A percentile compares a stretch with the other conserved stretches of the same genome.
Conservation (phyloP, 352 stramenopile genomes). For the Pythium plurisporium region DNA sequence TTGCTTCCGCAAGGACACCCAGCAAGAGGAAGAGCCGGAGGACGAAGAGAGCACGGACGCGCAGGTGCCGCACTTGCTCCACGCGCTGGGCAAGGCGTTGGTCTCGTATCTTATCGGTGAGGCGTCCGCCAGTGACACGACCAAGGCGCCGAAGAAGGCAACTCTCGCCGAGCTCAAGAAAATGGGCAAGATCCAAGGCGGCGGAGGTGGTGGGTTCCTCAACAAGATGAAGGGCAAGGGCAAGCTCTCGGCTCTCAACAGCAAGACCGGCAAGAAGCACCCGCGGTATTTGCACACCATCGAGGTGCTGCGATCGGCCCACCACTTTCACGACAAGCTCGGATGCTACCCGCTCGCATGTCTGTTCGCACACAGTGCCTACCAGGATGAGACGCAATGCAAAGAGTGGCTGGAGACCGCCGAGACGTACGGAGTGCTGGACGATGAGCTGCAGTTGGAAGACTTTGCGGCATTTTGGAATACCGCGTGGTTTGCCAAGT, state of each 20-base stretch:
- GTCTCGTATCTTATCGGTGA: constrained; percentile 34
- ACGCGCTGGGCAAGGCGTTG: constrained; percentile 56
- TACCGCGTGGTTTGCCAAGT: constrained; percentile 55
- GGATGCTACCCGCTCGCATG: constrained; percentile 70
- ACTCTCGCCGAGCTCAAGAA: constrained; percentile 26
- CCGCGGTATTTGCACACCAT: constrained; percentile 45
- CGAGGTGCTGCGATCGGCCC: constrained; percentile 56
- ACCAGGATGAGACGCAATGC: constrained; percentile 68
- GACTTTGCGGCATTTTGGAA: constrained; percentile 56
- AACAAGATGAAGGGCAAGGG: constrained; percentile 21
- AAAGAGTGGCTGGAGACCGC: constrained; percentile 72
- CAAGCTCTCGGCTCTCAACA: constrained; percentile 20
- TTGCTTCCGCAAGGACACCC: constrained; percentile 57
- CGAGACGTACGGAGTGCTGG: constrained; percentile 71
- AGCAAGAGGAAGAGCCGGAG: constrained; percentile 50
- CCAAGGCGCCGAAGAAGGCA: constrained; percentile 17
- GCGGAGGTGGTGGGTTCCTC: constrained; percentile 14
- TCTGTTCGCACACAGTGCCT: constrained; percentile 50
- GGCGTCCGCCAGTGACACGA: constrained; percentile 2
- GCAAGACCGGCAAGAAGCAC: constrained; percentile 20
- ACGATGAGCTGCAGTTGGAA: constrained; percentile 62
- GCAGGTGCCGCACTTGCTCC: constrained; percentile 57
- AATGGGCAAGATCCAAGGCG: constrained; percentile 25
- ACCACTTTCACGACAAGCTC: constrained; percentile 83
- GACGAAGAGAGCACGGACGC: constrained; percentile 59